A percentile compares a stretch with the other conserved stretches of the same genome.
phyloP scores from a whole-genome alignment of 306 rosid genomes.

The Rubus idaeus region DNA sequence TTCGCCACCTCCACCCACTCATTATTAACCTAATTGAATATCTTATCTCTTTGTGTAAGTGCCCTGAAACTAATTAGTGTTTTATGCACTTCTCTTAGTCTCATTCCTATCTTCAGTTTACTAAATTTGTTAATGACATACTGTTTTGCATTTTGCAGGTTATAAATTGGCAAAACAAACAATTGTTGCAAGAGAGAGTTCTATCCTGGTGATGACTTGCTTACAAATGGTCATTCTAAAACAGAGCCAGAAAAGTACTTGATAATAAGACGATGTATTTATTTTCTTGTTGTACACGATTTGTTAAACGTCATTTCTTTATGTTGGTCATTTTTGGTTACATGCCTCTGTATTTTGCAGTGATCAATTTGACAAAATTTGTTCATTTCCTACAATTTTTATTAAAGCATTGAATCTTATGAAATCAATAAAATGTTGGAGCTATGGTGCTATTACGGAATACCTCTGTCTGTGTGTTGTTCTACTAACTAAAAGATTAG shows the following conservation, averaged over 20 bases:
- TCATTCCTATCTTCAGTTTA: neutral
- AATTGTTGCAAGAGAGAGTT: conserved; percentile 14
- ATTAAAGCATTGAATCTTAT: neutral
- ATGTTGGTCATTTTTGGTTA: conserved; percentile 6
- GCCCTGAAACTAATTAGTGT: neutral
- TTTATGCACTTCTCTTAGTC: neutral
- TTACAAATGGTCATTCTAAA: neutral
- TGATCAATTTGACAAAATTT: neutral
- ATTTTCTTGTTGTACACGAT: neutral
- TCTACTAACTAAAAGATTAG: no score
- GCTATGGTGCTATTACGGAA: no score
- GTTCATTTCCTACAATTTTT: neutral
- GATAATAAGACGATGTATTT: conserved; percentile 5
- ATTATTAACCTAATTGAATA: neutral
- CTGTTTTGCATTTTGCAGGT: conserved; percentile 12
- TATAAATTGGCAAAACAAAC: neutral
- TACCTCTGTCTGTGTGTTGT: no score
- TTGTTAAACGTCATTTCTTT: neutral
- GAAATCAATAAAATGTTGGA: no score
- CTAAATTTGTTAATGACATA: neutral
- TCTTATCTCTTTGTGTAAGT: conserved; percentile 14
- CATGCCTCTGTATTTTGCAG: neutral
- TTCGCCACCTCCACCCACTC: conserved; percentile 28
- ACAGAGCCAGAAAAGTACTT: neutral
- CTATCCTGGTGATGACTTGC: neutral